Evolutionary conservation across 2,329 filamentous ascomycete species (phyloP).

Genomic region (Curvularia spicifera): DNA sequence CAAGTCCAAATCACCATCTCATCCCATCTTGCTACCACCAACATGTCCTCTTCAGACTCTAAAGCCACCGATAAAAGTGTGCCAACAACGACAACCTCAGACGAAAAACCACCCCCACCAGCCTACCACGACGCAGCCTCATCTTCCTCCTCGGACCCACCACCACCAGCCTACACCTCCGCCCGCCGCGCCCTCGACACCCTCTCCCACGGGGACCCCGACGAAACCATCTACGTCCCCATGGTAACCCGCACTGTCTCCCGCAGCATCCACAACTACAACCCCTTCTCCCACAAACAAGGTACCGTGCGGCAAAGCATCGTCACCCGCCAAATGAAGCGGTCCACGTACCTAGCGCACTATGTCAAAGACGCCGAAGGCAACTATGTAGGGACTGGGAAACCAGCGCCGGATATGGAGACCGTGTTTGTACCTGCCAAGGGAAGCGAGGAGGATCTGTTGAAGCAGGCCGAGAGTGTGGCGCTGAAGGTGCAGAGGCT

Average conservation of each 20-base stretch:
- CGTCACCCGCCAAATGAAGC: constrained; percentile 29
- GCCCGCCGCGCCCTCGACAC: constrained; percentile 9
- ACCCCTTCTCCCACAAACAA: constrained; percentile 23
- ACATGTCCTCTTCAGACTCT: not conserved
- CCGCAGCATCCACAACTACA: constrained; percentile 19
- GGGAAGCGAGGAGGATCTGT: constrained; percentile 35
- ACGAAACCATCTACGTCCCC: constrained; percentile 24
- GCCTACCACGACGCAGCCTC: constrained; percentile 5
- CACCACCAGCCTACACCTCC: constrained; percentile 18
- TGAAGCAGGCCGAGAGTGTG: constrained; percentile 37
- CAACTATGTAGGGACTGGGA: constrained; percentile 36
- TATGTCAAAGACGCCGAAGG: constrained; percentile 42
- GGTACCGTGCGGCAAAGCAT: constrained; percentile 10
- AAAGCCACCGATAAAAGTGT: not conserved
- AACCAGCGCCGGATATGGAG: constrained; percentile 30
- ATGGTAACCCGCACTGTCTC: constrained; percentile 18
- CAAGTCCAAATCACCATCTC: no score
- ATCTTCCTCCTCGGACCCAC: not conserved
- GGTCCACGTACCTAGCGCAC: constrained; percentile 30
- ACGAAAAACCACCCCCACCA: constrained; percentile 7
- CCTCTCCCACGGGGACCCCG: constrained; percentile 9
- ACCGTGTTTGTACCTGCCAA: constrained; percentile 41
- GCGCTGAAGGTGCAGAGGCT: constrained; percentile 28
- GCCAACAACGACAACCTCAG: not conserved
- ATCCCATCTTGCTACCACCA: not conserved